Conservation (phyloP, 352 stramenopile genomes). For the Globisporangium canariense region DNA sequence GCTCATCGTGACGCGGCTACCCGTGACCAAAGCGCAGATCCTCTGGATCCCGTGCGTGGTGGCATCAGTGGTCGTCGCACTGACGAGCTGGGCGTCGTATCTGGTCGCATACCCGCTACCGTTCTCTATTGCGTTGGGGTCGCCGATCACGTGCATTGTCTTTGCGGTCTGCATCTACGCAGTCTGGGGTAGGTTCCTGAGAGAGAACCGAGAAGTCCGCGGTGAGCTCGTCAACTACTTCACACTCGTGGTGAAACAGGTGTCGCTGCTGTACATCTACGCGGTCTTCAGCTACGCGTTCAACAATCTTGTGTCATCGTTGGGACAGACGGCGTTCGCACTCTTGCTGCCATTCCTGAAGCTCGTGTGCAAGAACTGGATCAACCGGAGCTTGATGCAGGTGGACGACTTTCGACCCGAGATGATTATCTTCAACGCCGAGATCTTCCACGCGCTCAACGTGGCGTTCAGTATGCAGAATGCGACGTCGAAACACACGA, state of each 20-base stretch:
- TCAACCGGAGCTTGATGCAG: neutral
- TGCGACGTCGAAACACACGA: constrained; percentile 23
- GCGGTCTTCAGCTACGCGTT: constrained; percentile 30
- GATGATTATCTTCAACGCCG: constrained; percentile 48
- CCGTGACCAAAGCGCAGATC: neutral
- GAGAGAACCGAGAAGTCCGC: neutral
- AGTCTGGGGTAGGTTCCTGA: neutral
- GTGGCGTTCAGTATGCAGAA: constrained; percentile 39
- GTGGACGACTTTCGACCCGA: constrained; percentile 35
- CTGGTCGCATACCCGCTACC: neutral
- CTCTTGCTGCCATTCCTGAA: neutral
- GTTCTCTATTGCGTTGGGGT: neutral
- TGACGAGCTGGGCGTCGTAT: neutral
- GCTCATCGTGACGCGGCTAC: neutral
- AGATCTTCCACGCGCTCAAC: constrained; percentile 51
- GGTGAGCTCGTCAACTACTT: constrained; percentile 10
- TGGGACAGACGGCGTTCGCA: neutral
- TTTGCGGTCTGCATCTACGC: neutral
- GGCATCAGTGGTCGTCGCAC: neutral
- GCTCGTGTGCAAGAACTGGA: neutral
- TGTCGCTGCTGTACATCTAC: constrained; percentile 23
- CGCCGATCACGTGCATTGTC: neutral
- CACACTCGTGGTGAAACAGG: constrained; percentile 9
- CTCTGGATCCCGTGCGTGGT: neutral
- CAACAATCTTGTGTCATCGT: constrained; percentile 6